Percentiles rank a stretch among this genome's conserved stretches.
Conservation (phyloP, 208 protist species). For the Balamuthia mandrillaris region DNA sequence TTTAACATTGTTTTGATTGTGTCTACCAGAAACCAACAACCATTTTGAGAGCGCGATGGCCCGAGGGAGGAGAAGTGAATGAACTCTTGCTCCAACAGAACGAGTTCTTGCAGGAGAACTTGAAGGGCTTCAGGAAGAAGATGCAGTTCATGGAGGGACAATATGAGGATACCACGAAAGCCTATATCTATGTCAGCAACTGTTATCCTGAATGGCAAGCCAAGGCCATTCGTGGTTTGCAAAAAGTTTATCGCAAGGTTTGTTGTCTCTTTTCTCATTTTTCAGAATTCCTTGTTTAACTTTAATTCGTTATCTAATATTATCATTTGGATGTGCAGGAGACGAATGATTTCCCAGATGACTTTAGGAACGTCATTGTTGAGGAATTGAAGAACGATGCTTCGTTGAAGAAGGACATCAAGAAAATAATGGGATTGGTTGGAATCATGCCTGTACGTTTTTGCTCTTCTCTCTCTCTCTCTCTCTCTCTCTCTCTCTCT, state of each 20-base stretch:
- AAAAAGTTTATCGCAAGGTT: neutral
- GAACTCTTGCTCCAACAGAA: slow-evolving; percentile 74
- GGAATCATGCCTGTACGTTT: slow-evolving; percentile 47
- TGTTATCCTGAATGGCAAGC: slow-evolving; percentile 77
- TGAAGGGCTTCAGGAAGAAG: slow-evolving; percentile 77
- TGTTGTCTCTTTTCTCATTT: neutral
- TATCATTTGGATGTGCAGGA: neutral
- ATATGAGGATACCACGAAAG: slow-evolving; percentile 71
- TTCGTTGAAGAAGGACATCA: slow-evolving; percentile 77
- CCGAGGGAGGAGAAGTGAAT: slow-evolving; percentile 72
- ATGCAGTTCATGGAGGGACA: slow-evolving; percentile 55
- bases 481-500: too few relatives aligned
- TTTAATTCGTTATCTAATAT: neutral
- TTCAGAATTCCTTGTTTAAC: neutral
- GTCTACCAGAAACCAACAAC: neutral
- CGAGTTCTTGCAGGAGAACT: slow-evolving; percentile 77
- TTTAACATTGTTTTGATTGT: neutral
- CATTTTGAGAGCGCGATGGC: slow-evolving; percentile 72
- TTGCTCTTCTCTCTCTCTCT: too few relatives aligned
- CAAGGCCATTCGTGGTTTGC: slow-evolving; percentile 74
- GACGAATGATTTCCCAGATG: slow-evolving; percentile 1
- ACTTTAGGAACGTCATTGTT: slow-evolving; percentile 67
- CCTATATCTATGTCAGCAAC: slow-evolving; percentile 76
- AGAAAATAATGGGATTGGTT: slow-evolving; percentile 84
- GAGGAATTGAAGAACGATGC: slow-evolving; percentile 67